Evolutionary conservation across 2,329 filamentous ascomycete genomes (phyloP).

Genomic region (Aspergillus sp.): DNA sequence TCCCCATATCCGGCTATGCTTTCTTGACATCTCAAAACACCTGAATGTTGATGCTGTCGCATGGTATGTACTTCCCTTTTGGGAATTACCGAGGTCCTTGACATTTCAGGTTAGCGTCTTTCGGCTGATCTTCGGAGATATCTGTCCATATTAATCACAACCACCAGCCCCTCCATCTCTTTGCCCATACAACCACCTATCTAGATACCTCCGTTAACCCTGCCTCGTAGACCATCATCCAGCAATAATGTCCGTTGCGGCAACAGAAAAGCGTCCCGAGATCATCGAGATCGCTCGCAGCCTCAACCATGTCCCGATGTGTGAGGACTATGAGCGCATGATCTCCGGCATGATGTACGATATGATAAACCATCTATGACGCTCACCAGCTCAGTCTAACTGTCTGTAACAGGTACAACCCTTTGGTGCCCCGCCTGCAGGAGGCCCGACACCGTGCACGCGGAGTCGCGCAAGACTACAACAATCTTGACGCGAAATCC

Average conservation of each 20-base stretch:
- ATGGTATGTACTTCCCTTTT: background rate
- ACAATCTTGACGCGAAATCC: constrained; percentile 25
- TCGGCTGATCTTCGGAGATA: background rate
- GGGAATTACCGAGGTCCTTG: background rate
- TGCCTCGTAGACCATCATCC: background rate
- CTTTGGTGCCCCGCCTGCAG: constrained; percentile 21
- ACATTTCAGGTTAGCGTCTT: background rate
- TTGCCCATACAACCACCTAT: background rate
- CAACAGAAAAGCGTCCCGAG: constrained; percentile 26
- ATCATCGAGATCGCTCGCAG: constrained; percentile 30
- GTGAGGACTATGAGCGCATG: constrained; percentile 37
- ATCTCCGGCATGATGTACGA: constrained; percentile 36
- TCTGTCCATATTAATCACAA: background rate
- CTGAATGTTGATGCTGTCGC: too few relatives aligned
- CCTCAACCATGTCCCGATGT: constrained; percentile 25
- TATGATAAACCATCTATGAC: background rate
- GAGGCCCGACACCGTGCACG: constrained; percentile 31
- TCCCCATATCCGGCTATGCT: too few relatives aligned
- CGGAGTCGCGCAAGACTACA: constrained; percentile 27
- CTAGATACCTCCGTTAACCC: background rate
- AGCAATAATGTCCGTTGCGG: constrained; percentile 12
- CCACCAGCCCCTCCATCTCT: background rate
- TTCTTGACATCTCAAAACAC: too few relatives aligned
- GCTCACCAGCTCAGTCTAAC: background rate
- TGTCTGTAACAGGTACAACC: constrained; percentile 27